These are phyloP conservation scores for Stachybotrys chlorohalonatus DNA, from an alignment of 2,329 filamentous ascomycete genomes.

Conservation along the genomic window DNA sequence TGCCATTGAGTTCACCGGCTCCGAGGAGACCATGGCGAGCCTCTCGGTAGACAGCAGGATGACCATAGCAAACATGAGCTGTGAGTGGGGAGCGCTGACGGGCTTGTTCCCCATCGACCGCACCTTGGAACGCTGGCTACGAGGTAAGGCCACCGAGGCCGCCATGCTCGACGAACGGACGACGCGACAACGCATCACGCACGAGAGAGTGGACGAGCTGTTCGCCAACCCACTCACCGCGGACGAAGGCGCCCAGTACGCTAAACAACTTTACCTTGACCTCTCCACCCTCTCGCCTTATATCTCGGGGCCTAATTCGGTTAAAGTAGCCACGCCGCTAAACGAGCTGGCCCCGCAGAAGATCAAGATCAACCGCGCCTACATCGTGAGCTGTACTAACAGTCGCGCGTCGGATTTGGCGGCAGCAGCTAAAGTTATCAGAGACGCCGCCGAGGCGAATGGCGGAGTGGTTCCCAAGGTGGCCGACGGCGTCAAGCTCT, in stretches of 20 bases:
- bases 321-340: conserved; percentile 77
- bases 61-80: conserved; percentile 70
- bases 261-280: conserved; percentile 75
- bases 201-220: conserved; percentile 64
- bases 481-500: conserved; percentile 69
- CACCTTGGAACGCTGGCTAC: conserved; percentile 63
- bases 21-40: conserved; percentile 52
- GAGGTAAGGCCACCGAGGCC: conserved; percentile 64
- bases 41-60: neutral
- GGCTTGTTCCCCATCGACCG: conserved; percentile 68
- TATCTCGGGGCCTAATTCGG: conserved; percentile 80
- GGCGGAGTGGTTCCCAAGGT: conserved; percentile 59
- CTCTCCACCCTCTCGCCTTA: conserved; percentile 77
- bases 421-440: conserved; percentile 73
- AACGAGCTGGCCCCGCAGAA: conserved; percentile 61
- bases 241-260: conserved; percentile 70
- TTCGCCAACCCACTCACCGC: conserved; percentile 57
- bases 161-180: conserved; percentile 43
- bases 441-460: conserved; percentile 54
- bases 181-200: conserved; percentile 48
- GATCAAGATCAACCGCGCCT: conserved; percentile 76
- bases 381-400: conserved; percentile 88
- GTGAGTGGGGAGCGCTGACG: conserved; percentile 66
- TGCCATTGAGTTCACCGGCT: conserved; percentile 77
- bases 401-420: conserved; percentile 71